Base-by-base conservation (phyloP, 352 stramenopile genomes). In the Globisporangium radiosum region DNA sequence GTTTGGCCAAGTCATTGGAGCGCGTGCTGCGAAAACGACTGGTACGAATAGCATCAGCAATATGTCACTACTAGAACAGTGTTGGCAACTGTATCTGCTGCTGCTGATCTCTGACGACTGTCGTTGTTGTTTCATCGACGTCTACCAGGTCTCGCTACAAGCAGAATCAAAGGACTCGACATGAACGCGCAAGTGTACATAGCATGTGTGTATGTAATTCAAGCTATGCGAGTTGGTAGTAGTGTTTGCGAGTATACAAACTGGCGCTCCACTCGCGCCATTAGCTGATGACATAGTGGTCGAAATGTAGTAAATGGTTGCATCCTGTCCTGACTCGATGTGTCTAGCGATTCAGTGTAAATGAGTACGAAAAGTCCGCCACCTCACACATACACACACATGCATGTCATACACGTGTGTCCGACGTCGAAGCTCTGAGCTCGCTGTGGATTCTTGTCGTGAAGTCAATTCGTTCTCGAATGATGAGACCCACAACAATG, bases 1-100 rank as follows among this genome's bases (percentile, higher is more conserved):
- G 47, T 17, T 14, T 58, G 15, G 49, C 57, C 25, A 50, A 45
- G 40, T 48, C 56, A 17, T 47, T 62, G 37, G 57, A 62, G 49
- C 48, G 43, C 15, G 38, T 17, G 9, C 25, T 57, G 15, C 49
- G 49, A 25, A 62, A 62, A 42, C 57, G 49, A 15, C 57, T 52
- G 37, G 55, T 60, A 38, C 10, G 55, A 40, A 11, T n/a, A 17
- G 13, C 47, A 9, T 14, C 5, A 25, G 15, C 43, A 33, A 19
- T 50, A 6, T 50, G 17, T 14, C 1, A 25, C 45, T 49, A 33
- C 25, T 36, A 38, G 17, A 45, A 33, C 6, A 42, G 33, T 49
- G 19, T 10, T 40, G 17, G 37, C 13, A 37, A 36, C 6, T 60
- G 7, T 14, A 43, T 33, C 25, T 33, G 25, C 2, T 33, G 25